Evolutionary conservation across 805 yeast species (phyloP).

Genomic region (Kuraishia borneana): DNA sequence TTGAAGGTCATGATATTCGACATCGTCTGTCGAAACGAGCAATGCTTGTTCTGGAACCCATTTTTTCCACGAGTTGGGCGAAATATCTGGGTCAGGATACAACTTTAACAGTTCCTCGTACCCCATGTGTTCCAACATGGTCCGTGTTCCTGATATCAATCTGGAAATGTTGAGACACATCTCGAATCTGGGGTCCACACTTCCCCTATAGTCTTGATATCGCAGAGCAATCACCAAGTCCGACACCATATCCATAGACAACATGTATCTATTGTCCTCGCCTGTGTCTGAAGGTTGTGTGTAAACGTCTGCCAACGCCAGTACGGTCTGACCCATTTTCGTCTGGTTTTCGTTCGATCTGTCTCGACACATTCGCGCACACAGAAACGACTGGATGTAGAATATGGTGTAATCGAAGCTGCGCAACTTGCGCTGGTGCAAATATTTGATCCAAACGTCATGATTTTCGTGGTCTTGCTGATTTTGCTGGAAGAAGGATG

Average conservation of each 20-base stretch:
- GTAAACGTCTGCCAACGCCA: constrained; percentile 44
- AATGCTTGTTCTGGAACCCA: constrained; percentile 26
- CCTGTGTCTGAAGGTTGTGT: constrained; percentile 63
- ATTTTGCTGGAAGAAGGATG: too few relatives aligned
- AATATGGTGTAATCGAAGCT: too few relatives aligned
- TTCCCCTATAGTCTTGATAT: too few relatives aligned
- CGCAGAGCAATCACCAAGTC: constrained; percentile 37
- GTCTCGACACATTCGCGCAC: too few relatives aligned
- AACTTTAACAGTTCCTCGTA: constrained; percentile 27
- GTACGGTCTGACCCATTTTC: constrained; percentile 14
- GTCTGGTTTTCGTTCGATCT: background rate
- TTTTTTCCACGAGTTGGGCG: constrained; percentile 22
- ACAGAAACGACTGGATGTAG: too few relatives aligned
- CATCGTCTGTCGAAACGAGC: constrained; percentile 8
- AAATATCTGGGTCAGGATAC: background rate
- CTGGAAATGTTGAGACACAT: constrained; percentile 18
- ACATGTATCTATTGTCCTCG: constrained; percentile 26
- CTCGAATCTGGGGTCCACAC: constrained; percentile 13
- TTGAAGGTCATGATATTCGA: constrained; percentile 25
- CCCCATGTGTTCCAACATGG: constrained; percentile 27
- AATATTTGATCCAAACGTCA: too few relatives aligned
- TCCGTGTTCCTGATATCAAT: constrained; percentile 26
- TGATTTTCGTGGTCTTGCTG: too few relatives aligned
- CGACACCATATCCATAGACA: constrained; percentile 46
- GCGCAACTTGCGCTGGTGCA: too few relatives aligned